Percentiles rank a stretch among this genome's conserved stretches.
Evolutionary conservation across 2,329 filamentous ascomycete genomes (phyloP).

Genomic region (Penicillium sp.): DNA sequence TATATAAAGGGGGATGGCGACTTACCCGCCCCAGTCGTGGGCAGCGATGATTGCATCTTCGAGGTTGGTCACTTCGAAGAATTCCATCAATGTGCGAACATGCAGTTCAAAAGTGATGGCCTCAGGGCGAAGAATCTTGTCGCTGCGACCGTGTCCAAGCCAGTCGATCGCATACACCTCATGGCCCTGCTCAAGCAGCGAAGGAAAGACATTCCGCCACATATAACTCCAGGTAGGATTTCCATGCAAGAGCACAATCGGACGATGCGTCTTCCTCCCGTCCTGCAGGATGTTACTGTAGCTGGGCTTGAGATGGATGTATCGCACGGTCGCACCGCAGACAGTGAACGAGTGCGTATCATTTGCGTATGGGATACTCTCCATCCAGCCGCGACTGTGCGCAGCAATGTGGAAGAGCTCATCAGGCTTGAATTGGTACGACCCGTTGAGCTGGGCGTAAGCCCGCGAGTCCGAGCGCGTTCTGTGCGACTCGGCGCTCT

Average conservation of each 20-base stretch:
- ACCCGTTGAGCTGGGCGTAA: not conserved
- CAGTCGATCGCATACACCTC: slow-evolving; percentile 8
- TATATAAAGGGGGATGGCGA: not conserved
- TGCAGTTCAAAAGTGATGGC: not conserved
- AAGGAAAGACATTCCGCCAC: slow-evolving; percentile 8
- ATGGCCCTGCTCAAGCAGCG: slow-evolving; percentile 1
- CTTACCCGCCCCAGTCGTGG: slow-evolving; percentile 10
- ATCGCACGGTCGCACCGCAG: slow-evolving; percentile 6
- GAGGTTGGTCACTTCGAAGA: not conserved
- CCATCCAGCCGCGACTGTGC: not conserved
- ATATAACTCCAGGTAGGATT: slow-evolving; percentile 8
- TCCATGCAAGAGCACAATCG: slow-evolving; percentile 3
- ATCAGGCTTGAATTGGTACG: not conserved
- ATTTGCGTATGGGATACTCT: not conserved
- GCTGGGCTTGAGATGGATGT: slow-evolving; percentile 3
- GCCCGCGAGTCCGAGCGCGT: not conserved
- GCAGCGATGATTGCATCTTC: not conserved
- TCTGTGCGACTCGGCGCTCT: not conserved
- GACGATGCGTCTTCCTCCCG: not conserved
- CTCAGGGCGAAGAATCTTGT: not conserved
- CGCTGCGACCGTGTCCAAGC: slow-evolving; percentile 9
- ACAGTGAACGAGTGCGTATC: slow-evolving; percentile 8
- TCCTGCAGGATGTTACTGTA: slow-evolving; percentile 8
- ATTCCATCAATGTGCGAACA: not conserved
- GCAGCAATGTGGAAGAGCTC: not conserved